Conservation (phyloP, 257 asterid species). For the Solanum dulcamara region DNA sequence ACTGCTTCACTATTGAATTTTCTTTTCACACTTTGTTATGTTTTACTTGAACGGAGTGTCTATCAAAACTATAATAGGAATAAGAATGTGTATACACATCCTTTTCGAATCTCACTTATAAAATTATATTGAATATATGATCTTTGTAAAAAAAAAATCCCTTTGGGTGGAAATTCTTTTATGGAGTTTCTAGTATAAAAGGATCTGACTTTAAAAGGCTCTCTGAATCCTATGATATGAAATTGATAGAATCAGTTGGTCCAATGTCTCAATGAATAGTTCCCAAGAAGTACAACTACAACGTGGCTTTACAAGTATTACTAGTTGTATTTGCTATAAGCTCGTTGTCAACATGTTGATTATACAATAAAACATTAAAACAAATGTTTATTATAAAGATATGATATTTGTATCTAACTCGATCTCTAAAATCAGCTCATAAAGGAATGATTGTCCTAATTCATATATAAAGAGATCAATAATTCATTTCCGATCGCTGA, state of each 20-base stretch:
- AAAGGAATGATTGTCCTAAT: too few relatives aligned
- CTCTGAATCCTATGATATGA: neutral
- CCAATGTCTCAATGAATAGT: neutral
- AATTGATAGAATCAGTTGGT: neutral
- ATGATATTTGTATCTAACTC: too few relatives aligned
- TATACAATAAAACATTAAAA: too few relatives aligned
- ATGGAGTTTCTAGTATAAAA: neutral
- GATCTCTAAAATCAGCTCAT: too few relatives aligned
- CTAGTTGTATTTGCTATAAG: neutral
- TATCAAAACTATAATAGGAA: too few relatives aligned
- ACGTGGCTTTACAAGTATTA: neutral
- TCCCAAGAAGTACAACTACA: neutral
- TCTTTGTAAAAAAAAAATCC: neutral
- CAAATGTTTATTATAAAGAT: too few relatives aligned
- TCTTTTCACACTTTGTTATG: neutral
- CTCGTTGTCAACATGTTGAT: neutral
- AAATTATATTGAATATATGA: neutral
- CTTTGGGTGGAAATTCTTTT: neutral
- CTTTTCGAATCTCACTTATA: fast-evolving
- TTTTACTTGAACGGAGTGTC: too few relatives aligned
- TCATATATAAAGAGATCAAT: too few relatives aligned
- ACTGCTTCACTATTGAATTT: neutral
- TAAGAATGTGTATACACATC: neutral
- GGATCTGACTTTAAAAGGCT: neutral
- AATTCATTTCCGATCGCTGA: too few relatives aligned